A percentile compares a stretch with the other conserved stretches of the same genome.
Conservation (phyloP, 257 asterid species). For the Nicotiana knightiana region DNA sequence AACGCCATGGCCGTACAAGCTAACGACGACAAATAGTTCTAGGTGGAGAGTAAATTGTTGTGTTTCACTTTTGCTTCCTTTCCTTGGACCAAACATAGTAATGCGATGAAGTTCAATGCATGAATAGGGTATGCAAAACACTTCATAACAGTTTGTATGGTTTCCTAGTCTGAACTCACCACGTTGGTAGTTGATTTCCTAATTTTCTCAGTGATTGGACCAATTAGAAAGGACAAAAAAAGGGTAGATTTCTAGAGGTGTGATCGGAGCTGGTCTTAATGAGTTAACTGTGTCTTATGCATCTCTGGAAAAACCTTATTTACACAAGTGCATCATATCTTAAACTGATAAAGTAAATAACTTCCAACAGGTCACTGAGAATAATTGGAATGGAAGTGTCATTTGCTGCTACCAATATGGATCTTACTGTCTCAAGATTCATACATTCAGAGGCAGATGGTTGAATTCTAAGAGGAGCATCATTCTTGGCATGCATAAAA, state of each 20-base stretch:
- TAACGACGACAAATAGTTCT: not conserved
- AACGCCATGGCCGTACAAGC: not conserved
- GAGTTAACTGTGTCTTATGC: not conserved
- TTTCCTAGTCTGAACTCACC: not conserved
- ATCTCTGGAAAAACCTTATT: not conserved
- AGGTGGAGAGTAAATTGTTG: not conserved
- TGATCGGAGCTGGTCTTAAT: not conserved
- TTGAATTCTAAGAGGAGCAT: not conserved
- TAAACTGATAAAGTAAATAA: not conserved
- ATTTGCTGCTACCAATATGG: not conserved
- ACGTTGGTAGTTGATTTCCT: not conserved
- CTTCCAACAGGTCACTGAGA: not conserved
- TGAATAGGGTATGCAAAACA: not conserved
- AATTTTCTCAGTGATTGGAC: not conserved
- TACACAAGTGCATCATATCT: not conserved
- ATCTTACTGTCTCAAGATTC: conserved; percentile 1
- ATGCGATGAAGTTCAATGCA: not conserved
- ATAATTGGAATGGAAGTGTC: not conserved
- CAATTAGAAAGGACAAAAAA: not conserved
- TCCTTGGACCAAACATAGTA: not conserved
- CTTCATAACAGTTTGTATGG: not conserved
- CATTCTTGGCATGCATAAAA: too few relatives aligned
- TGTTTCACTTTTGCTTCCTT: not conserved
- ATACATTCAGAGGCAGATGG: not conserved
- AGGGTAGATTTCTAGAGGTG: not conserved